phyloP scores from a whole-genome alignment of 768 basidiomycete species.

The Mrakia hoshinonis region DNA sequence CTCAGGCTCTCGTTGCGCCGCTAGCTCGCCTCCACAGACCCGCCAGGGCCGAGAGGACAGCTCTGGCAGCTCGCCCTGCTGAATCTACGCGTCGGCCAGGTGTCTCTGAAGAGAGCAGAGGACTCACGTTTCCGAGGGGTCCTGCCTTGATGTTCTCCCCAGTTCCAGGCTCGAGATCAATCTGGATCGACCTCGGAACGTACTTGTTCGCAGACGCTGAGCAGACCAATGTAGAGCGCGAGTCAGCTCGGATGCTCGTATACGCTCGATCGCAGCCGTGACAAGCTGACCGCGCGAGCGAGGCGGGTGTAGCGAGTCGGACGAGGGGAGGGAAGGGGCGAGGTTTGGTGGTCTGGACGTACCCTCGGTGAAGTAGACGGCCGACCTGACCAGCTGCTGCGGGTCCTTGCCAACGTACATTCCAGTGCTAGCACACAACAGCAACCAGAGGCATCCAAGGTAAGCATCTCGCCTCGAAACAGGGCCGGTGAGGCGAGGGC shows the following conservation, averaged over 20 bases:
- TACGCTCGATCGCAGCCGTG: no score
- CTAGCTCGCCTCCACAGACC: neutral
- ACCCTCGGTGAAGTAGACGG: constrained; percentile 47
- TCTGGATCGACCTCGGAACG: constrained; percentile 79
- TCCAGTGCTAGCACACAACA: constrained; percentile 24
- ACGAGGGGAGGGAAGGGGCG: neutral
- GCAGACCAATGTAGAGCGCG: no score
- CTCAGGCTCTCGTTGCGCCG: neutral
- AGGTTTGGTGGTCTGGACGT: constrained; percentile 35
- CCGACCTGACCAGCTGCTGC: constrained; percentile 51
- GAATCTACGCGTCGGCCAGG: neutral
- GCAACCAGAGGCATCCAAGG: constrained; percentile 26
- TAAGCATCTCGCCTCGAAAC: constrained; percentile 32
- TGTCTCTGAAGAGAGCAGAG: no score
- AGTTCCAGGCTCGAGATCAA: constrained; percentile 84
- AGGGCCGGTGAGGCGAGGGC: neutral
- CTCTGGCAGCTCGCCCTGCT: no score
- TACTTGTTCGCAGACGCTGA: constrained; percentile 64
- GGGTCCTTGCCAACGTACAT: constrained; percentile 62
- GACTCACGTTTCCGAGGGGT: constrained; percentile 47
- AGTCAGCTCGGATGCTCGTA: no score
- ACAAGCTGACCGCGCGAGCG: neutral
- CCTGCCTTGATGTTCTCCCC: constrained; percentile 68
- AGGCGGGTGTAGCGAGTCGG: constrained; percentile 11
- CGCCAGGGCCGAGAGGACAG: neutral